Base-by-base conservation (phyloP, 2,329 filamentous ascomycete genomes). In the Raffaelea ambrosiae region DNA sequence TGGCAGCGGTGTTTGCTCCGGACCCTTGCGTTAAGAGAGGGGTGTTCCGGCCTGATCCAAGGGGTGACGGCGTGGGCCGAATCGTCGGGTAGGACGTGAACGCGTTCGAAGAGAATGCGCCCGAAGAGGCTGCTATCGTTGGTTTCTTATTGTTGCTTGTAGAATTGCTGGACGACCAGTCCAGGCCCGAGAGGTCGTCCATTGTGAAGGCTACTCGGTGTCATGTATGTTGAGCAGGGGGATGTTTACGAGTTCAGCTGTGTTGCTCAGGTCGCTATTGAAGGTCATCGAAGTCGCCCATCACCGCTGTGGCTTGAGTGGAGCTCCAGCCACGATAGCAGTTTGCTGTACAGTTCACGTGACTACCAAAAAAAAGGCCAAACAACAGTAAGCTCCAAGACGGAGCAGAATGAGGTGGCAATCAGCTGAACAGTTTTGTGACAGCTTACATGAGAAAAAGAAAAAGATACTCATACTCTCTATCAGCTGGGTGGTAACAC, bases 101-200 rank as follows among this genome's bases (percentile, higher is more conserved):
- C 44, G 60, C 61, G 50, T 60, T 60, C 40, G 66, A 65, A 26
- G 53, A 63, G 52, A 64, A 66, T 44, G 61, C 61, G 48, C 61
- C 60, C 42, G 67, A 61, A 51, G 67, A 59, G 64, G 48, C 33
- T 64, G 46, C 48, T 21, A 60, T 53, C 48, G 48, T 50, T 11
- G 53, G 51, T 20, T 54, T 54, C n/a, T 41, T n/a, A 5, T 33
- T 29, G 19, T 49, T 57, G 61, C 58, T 62, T 52, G 53, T 59
- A 58, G 51, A 61, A 54, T 60, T 56, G 50, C 62, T 59, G 43
- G 68, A 58, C 44, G 74, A 76, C 78, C 78, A 83, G 63, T 76
- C 75, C 56, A 83, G 68, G 54, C 75, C 72, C 43, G 74, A 72
- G 43, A 83, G 73, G 64, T 83, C 78, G 56, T 83, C 76, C 79